Evolutionary conservation across 1,284 basidiomycete genomes (phyloP).

Genomic region (Vanrija pseudolonga): DNA sequence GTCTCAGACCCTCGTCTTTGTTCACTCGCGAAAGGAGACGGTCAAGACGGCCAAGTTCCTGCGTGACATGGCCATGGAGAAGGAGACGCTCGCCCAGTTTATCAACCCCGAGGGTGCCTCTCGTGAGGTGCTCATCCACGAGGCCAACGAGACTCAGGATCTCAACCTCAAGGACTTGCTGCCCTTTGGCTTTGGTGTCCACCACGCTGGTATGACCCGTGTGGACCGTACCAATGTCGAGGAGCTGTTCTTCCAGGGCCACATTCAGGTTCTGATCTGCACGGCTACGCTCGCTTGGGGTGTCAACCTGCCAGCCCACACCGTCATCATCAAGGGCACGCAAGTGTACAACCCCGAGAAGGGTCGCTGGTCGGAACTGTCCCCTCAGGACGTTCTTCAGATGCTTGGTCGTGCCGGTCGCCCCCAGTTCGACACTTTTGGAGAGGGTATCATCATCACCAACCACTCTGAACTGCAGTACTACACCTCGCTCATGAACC

Average conservation of each 20-base stretch:
- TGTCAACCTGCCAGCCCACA: slow-evolving; percentile 96
- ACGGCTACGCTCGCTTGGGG: slow-evolving; percentile 99
- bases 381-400: slow-evolving; percentile 94
- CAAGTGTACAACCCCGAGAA: slow-evolving; percentile 99
- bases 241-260: slow-evolving; percentile 88
- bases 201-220: slow-evolving; percentile 98
- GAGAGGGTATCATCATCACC: slow-evolving; percentile 98
- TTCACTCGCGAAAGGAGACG: slow-evolving; percentile 97
- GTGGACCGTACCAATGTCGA: slow-evolving; percentile 91
- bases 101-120: slow-evolving; percentile 86
- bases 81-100: slow-evolving; percentile 92
- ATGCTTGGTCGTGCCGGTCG: slow-evolving; percentile 98
- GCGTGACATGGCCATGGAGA: slow-evolving; percentile 91
- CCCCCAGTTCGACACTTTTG: slow-evolving; percentile 95
- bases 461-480: slow-evolving; percentile 97
- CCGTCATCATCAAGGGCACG: slow-evolving; percentile 98
- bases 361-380: slow-evolving; percentile 94
- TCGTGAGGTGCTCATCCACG: slow-evolving; percentile 79
- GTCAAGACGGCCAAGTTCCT: slow-evolving; percentile 96
- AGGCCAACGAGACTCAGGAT: slow-evolving; percentile 80
- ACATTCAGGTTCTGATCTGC: slow-evolving; percentile 91
- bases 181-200: slow-evolving; percentile 95
- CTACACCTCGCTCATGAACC: slow-evolving; percentile 88
- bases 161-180: slow-evolving; percentile 77
- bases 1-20: slow-evolving; percentile 78